Conservation (phyloP, 2,329 filamentous ascomycete species). For the Fusarium robinianum region DNA sequence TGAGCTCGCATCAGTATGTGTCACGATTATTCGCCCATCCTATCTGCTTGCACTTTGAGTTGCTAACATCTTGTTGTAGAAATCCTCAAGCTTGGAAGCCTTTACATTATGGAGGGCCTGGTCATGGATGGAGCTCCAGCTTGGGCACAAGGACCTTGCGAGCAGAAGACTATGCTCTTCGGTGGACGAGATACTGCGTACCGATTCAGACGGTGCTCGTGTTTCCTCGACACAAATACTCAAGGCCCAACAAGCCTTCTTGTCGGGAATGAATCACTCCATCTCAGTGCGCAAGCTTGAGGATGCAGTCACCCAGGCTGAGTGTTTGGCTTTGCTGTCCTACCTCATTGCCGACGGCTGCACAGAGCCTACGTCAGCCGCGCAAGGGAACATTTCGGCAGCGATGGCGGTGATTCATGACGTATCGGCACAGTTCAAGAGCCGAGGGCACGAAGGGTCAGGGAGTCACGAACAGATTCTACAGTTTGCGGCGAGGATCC, state of each 20-base stretch:
- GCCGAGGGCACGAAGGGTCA: slow-evolving; percentile 41
- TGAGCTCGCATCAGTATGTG: slow-evolving; percentile 40
- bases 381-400: slow-evolving; percentile 61
- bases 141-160: slow-evolving; percentile 42
- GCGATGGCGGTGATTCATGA: slow-evolving; percentile 49
- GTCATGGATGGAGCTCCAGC: slow-evolving; percentile 68
- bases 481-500: slow-evolving; percentile 68
- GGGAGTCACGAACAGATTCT: slow-evolving; percentile 65
- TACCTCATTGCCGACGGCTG: slow-evolving; percentile 61
- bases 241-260: slow-evolving; percentile 58
- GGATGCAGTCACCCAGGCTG: slow-evolving; percentile 59
- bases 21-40: fast-evolving
- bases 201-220: slow-evolving; percentile 15
- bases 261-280: slow-evolving; percentile 58
- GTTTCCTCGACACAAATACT: slow-evolving; percentile 50
- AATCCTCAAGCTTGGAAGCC: slow-evolving; percentile 23
- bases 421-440: slow-evolving; percentile 50
- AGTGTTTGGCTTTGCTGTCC: slow-evolving; percentile 66
- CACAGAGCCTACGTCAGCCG: slow-evolving; percentile 49
- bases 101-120: slow-evolving; percentile 62
- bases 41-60: neutral
- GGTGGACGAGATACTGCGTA: slow-evolving; percentile 38
- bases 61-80: slow-evolving; percentile 23
- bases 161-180: slow-evolving; percentile 48
- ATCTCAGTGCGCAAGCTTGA: slow-evolving; percentile 54